Evolutionary conservation across 805 yeast genomes (phyloP), one percentile per base, ranked within the genome.

Genomic region (Suhomyces faveliae): DNA sequence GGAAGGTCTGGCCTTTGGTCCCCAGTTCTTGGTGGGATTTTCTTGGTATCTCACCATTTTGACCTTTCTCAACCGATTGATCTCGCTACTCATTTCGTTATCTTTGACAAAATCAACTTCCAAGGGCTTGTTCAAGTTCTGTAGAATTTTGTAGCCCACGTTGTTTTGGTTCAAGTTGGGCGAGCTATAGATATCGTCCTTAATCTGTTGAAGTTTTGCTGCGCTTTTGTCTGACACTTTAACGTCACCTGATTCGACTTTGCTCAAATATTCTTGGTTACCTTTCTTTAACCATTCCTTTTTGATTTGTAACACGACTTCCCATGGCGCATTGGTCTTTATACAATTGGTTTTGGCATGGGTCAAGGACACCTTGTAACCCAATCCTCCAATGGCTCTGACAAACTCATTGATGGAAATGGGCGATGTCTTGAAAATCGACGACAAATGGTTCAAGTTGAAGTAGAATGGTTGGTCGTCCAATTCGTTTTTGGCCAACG

Each of bases 1-100:
- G 13, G 37, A 15, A 2, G 96, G 95, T 60, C 86, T 83, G 3
- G 96, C 82, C 70, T 87, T 89, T 30, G 98, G 99, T 1, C 99
- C 99, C 99, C 99, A 94, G 63, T 88, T 85, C 63, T 87, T 88
- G 0, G 89, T 79, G 12, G 99, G 99, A 61, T 91, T 92, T 61
- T 84, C 90, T 63, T 91, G 99, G 67, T 78, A 92, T 58, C 97
- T 77, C 11, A 89, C 89, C 62, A 92, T 80, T 67, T 89, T 89
- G 49, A 89, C 76, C 53, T 80, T 83, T 59, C 97, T 77, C 46
- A 89, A 70, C 47, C 67, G 72, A 56, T 81, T 81, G 47, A 90
- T 68, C 42, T 71, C 75, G 15, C 71, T 75, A 50, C 90, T 80
- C 42, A 79, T 67, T 45, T 78, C 78, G 66, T 84, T 81, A n/a